Evolutionary conservation across 2,329 filamentous ascomycete genomes (phyloP), one percentile per base, ranked within the genome.

Genomic region (Stachybotrys echinatus): DNA sequence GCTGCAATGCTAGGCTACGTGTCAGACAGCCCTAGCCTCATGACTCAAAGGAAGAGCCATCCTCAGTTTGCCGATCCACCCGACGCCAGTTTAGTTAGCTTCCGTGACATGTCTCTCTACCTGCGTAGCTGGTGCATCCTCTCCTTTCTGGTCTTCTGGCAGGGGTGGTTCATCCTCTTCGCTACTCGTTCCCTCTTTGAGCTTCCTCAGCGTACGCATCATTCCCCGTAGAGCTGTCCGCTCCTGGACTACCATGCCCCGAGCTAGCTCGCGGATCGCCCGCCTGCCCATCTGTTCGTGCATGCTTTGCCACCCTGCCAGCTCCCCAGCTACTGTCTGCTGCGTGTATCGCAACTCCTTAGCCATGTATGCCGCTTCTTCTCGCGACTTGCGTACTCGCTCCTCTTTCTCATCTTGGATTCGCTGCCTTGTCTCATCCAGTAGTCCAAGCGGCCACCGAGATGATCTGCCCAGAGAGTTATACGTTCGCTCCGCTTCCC

Each of bases 291-390:
- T 83, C 60, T 81, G 83, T 57, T 90, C 89, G 61, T 95, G 84
- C 72, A 91, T 82, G 39, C 95, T 90, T 62, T 96, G 92, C 90
- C 94, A 99, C 17, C 89, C 91, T 1, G 94, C 94, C 50, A 99
- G 69, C 71, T 99, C 94, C 2, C 84, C 80, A 6, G 95, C 92
- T 21, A 97, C 92, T 14, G 92, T 90, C 67, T 95, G 89, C 70
- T 96, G 92, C 45, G 92, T 96, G 67, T 94, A 96, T 46, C 90
- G 76, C 49, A 99, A 73, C 68, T 99, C 94, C 47, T 83, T 83
- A 0, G 87, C 85, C n/a, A 96, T 69, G 42, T 83, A 80, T 19
- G 85, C 81, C 12, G 89, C 80, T 63, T 96, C 89, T 18, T 76
- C 69, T 55, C 85, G 81, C 20, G 81, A 83, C 55, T 85, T 84